phyloP scores from a whole-genome alignment of 768 basidiomycete species.

The Nevesoporus exiguus region DNA sequence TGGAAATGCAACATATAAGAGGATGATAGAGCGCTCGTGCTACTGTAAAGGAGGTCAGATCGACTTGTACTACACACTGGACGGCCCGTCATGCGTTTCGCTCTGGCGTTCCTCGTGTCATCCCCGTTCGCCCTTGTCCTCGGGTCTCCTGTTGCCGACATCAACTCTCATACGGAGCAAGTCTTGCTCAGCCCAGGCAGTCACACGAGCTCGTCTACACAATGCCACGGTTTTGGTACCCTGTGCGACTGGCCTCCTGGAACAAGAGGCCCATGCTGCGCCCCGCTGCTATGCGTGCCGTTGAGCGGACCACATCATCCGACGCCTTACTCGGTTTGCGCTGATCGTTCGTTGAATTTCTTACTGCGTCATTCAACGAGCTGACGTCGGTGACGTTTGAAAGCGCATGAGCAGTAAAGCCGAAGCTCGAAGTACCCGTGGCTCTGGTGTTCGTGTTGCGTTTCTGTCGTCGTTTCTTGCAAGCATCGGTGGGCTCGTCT shows the following conservation, averaged over 20 bases:
- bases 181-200: background rate
- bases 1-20: background rate
- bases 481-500: background rate
- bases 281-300: constrained; percentile 8
- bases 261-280: constrained; percentile 11
- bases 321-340: constrained; percentile 13
- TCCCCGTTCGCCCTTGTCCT: constrained; percentile 1
- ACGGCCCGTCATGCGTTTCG: constrained; percentile 11
- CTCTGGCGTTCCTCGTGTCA: background rate
- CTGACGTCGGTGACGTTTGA: background rate
- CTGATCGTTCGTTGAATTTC: constrained; percentile 1
- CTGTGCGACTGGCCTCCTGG: constrained; percentile 15
- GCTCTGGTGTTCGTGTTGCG: no score
- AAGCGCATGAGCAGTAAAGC: no score
- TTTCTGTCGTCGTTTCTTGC: background rate
- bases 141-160: background rate
- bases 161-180: constrained; percentile 3
- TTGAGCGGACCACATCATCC: background rate
- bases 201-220: background rate
- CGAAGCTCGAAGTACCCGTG: background rate
- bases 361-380: background rate
- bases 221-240: background rate
- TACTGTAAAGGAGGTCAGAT: no score
- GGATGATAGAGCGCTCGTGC: background rate
- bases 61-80: no score